Evolutionary conservation across 352 stramenopile species (phyloP).

Genomic region (Blastocystis sp.): DNA sequence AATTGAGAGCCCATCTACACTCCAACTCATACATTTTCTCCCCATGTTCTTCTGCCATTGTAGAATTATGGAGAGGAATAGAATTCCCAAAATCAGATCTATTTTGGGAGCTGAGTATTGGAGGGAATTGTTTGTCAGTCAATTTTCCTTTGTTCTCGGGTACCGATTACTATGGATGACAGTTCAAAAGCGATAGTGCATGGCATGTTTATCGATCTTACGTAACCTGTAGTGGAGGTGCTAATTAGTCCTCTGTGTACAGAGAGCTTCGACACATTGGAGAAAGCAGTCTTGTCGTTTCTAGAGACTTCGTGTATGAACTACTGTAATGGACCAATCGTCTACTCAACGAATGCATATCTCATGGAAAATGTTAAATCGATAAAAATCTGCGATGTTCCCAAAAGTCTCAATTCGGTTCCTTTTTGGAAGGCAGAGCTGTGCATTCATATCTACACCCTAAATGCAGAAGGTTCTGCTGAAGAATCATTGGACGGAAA

Average conservation of each 20-base stretch:
- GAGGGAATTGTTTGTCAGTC: neutral
- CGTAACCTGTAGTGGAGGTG: slow-evolving; percentile 19
- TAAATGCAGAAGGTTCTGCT: slow-evolving; percentile 19
- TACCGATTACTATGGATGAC: neutral
- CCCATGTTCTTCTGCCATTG: neutral
- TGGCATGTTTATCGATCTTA: neutral
- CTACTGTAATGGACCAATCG: slow-evolving; percentile 65
- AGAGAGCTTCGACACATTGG: slow-evolving; percentile 21
- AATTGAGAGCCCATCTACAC: neutral
- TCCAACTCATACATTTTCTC: slow-evolving; percentile 51
- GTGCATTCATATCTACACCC: slow-evolving; percentile 69
- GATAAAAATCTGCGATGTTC: slow-evolving; percentile 69
- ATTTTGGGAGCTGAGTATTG: neutral
- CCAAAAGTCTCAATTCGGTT: slow-evolving; percentile 62
- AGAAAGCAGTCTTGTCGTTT: slow-evolving; percentile 63
- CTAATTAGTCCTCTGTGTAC: neutral
- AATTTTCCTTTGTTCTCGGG: neutral
- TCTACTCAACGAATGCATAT: slow-evolving; percentile 62
- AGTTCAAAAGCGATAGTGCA: neutral
- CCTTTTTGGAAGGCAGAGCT: slow-evolving; percentile 67
- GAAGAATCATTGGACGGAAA: slow-evolving; percentile 34
- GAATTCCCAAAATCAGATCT: neutral
- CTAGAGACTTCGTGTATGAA: slow-evolving; percentile 64
- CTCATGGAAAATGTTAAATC: slow-evolving; percentile 67
- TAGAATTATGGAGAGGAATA: neutral